Evolutionary conservation across 2,329 filamentous ascomycete genomes (phyloP).

Genomic region (Amauroascus verrucosus): DNA sequence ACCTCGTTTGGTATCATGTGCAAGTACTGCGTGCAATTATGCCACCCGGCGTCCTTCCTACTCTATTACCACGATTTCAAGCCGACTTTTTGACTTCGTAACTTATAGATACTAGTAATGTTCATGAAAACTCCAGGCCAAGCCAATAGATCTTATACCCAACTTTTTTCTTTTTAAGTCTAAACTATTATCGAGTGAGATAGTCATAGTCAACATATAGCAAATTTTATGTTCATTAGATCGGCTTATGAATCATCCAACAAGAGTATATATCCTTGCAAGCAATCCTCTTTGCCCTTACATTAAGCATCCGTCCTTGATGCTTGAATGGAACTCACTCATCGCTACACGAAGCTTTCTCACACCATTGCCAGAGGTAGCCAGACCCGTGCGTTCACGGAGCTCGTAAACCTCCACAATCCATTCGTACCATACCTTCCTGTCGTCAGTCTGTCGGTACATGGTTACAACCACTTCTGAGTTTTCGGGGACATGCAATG

Average conservation of each 20-base stretch:
- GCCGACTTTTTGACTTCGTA: neutral
- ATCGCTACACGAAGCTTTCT: slow-evolving; percentile 29
- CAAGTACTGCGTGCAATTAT: too few species aligned
- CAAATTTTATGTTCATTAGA: neutral
- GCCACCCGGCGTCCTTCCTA: too few species aligned
- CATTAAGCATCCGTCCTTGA: slow-evolving; percentile 43
- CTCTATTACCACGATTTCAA: too few species aligned
- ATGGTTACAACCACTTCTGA: slow-evolving; percentile 83
- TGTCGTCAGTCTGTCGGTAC: slow-evolving; percentile 91
- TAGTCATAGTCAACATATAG: too few species aligned
- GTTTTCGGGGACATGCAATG: slow-evolving; percentile 73
- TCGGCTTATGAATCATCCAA: neutral
- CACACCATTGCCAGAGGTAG: neutral
- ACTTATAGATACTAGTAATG: too few species aligned
- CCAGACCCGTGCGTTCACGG: neutral
- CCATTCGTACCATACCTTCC: slow-evolving; percentile 99
- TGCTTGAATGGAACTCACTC: slow-evolving; percentile 40
- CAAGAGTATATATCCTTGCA: neutral
- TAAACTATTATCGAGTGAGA: too few species aligned
- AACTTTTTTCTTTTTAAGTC: too few species aligned
- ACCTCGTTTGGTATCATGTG: too few species aligned
- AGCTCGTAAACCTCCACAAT: slow-evolving; percentile 67
- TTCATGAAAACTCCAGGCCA: too few species aligned
- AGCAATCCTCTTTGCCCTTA: too few species aligned
- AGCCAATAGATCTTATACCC: too few species aligned